A percentile compares a stretch with the other conserved stretches of the same genome.
phyloP scores from a whole-genome alignment of 345 rosid species.

The Populus deltoides region DNA sequence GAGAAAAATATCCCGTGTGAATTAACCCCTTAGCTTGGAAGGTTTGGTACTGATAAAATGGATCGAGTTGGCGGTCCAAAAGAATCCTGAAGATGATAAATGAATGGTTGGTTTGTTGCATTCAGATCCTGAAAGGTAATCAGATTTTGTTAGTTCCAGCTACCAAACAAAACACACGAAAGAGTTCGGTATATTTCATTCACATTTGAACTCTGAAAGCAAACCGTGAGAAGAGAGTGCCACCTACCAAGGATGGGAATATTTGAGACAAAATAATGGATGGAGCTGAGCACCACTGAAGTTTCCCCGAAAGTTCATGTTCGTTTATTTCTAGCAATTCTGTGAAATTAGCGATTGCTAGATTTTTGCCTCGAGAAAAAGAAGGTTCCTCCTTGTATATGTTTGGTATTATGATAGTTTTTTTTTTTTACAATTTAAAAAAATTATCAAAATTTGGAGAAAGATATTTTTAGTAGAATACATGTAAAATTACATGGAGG shows the following conservation, averaged over 20 bases:
- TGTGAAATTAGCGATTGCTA: no score
- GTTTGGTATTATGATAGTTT: no score
- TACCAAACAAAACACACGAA: background rate
- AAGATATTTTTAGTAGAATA: no score
- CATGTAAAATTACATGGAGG: no score
- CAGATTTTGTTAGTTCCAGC: background rate
- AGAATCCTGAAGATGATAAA: background rate
- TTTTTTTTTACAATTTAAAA: no score
- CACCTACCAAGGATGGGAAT: background rate
- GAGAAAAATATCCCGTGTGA: background rate
- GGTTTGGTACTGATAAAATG: background rate
- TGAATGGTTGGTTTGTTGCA: background rate
- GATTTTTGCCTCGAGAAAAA: no score
- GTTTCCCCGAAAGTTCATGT: background rate
- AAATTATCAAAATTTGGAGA: no score
- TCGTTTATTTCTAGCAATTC: background rate
- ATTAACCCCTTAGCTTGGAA: background rate
- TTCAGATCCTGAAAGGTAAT: no score
- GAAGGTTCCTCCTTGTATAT: no score
- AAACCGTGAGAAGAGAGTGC: background rate
- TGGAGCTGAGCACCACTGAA: background rate
- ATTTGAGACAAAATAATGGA: background rate
- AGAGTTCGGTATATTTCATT: background rate
- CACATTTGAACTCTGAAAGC: background rate
- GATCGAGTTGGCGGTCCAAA: background rate